Percentiles rank a stretch among this genome's conserved stretches.
These are phyloP conservation scores for Coniochaeta sp. DNA, from an alignment of 2,329 filamentous ascomycete genomes.

Conservation along the genomic window DNA sequence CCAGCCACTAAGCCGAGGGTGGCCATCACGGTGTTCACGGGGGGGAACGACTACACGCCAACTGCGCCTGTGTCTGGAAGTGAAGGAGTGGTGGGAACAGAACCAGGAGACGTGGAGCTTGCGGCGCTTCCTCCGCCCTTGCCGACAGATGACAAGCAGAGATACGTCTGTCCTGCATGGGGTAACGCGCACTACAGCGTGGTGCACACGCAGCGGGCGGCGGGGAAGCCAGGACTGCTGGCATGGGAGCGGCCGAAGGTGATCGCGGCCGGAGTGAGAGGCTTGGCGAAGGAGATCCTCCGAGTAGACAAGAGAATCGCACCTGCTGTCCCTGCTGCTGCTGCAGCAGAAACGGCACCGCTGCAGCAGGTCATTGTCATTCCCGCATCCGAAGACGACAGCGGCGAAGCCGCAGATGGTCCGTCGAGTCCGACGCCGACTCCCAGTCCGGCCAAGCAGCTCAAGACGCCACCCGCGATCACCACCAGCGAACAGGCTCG, in stretches of 20 bases:
- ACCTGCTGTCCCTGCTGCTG: constrained; percentile 10
- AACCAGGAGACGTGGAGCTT: constrained; percentile 7
- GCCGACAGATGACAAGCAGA: constrained; percentile 6
- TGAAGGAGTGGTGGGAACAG: not conserved
- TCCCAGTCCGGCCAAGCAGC: not conserved
- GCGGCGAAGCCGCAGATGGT: not conserved
- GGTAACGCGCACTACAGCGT: constrained; percentile 34
- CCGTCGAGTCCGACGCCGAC: not conserved
- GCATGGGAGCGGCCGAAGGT: constrained; percentile 41
- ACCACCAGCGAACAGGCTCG: too few species aligned
- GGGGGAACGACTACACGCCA: constrained; percentile 15
- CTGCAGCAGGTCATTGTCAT: constrained; percentile 23
- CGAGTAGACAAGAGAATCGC: constrained; percentile 29
- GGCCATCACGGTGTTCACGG: constrained; percentile 40
- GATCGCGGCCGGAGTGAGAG: constrained; percentile 32
- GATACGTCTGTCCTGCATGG: constrained; percentile 42
- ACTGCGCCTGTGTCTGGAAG: not conserved
- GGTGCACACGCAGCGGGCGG: constrained; percentile 28
- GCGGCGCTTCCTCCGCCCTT: not conserved
- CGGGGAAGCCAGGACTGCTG: constrained; percentile 34
- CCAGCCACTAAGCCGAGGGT: constrained; percentile 26
- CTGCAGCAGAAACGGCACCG: constrained; percentile 6
- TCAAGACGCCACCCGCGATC: not conserved
- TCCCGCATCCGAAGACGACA: not conserved
- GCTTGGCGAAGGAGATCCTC: constrained; percentile 31